A percentile compares a stretch with the other conserved stretches of the same genome.
Evolutionary conservation across 2,329 filamentous ascomycete genomes (phyloP).

Genomic region (Botrytis fabae): DNA sequence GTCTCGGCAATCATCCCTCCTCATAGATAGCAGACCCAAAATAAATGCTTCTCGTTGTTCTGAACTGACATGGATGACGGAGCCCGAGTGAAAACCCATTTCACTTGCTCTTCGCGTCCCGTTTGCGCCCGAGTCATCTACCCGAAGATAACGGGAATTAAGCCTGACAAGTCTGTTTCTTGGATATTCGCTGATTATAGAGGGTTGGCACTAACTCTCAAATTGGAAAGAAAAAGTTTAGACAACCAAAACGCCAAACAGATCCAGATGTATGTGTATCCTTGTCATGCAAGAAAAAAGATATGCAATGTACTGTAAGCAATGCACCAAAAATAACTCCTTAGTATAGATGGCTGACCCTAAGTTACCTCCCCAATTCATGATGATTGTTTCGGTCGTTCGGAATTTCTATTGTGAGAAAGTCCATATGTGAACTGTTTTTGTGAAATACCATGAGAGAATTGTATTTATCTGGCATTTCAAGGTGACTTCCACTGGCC

Average conservation of each 20-base stretch:
- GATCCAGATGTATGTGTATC: slow-evolving; percentile 4
- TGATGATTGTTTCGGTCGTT: background rate
- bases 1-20: background rate
- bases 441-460: background rate
- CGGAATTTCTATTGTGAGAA: background rate
- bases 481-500: background rate
- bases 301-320: slow-evolving; percentile 5
- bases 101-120: background rate
- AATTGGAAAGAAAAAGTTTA: background rate
- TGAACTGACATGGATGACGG: background rate
- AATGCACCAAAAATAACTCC: slow-evolving; percentile 20
- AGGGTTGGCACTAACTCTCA: slow-evolving; percentile 7
- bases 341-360: background rate
- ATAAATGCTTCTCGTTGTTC: background rate
- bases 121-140: background rate
- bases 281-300: background rate
- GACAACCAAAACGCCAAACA: slow-evolving; percentile 2
- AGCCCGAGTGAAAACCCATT: background rate
- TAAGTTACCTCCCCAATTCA: slow-evolving; percentile 3
- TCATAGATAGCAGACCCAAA: background rate
- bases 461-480: background rate
- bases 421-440: background rate
- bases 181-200: slow-evolving; percentile 13
- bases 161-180: slow-evolving; percentile 18
- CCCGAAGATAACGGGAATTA: background rate